Conservation (phyloP, 495 filamentous ascomycete genomes). For the Pyrenula massariospora region DNA sequence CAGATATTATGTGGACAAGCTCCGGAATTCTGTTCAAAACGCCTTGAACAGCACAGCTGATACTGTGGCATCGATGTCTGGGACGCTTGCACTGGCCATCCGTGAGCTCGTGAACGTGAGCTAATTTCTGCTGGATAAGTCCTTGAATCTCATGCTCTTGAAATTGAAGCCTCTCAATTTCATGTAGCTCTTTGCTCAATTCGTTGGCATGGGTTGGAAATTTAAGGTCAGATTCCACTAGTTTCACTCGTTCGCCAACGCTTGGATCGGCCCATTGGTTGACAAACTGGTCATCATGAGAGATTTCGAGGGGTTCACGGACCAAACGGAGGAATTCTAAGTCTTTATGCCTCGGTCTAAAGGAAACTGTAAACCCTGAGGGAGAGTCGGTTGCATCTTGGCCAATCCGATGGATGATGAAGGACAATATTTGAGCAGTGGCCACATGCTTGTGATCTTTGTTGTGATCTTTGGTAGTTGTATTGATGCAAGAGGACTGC, state of each 20-base stretch:
- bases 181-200: background rate
- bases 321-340: constrained; percentile 24
- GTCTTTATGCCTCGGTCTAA: constrained; percentile 23
- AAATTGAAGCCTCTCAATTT: constrained; percentile 3
- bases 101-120: background rate
- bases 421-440: constrained; percentile 31
- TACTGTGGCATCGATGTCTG: constrained; percentile 11
- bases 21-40: constrained; percentile 4
- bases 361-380: constrained; percentile 30
- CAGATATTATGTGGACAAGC: constrained; percentile 5
- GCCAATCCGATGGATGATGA: constrained; percentile 28
- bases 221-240: background rate
- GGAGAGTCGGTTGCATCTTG: constrained; percentile 17
- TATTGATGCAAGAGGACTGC: constrained; percentile 30
- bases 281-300: constrained; percentile 2
- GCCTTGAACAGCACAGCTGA: constrained; percentile 11
- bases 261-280: constrained; percentile 5
- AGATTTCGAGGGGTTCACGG: constrained; percentile 17
- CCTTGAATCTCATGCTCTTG: background rate
- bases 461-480: constrained; percentile 11
- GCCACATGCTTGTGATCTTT: constrained; percentile 3
- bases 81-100: background rate
- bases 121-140: background rate
- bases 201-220: background rate
- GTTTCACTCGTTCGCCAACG: background rate